Percentiles rank a stretch among this genome's conserved stretches.
Conservation (phyloP, 2,329 filamentous ascomycete genomes). For the Lasiodiplodia sp. region DNA sequence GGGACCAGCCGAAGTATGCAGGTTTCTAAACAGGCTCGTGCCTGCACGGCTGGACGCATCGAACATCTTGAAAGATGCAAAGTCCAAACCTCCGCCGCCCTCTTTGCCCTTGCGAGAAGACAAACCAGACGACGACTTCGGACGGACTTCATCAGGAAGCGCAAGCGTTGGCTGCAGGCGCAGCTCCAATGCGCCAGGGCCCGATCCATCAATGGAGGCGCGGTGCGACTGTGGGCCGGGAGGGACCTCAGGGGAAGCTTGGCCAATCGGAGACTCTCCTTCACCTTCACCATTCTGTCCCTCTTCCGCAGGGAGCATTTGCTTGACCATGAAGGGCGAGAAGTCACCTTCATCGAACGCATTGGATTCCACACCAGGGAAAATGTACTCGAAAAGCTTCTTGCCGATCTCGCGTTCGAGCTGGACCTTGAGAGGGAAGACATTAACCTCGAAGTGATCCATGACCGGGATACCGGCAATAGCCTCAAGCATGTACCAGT, state of each 20-base stretch:
- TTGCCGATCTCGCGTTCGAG: constrained; percentile 92
- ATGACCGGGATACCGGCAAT: constrained; percentile 97
- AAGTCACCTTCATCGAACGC: constrained; percentile 61
- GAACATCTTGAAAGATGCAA: constrained; percentile 39
- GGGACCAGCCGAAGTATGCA: constrained; percentile 41
- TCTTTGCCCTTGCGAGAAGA: constrained; percentile 14
- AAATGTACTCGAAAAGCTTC: constrained; percentile 95
- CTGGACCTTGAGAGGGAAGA: constrained; percentile 93
- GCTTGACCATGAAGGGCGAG: constrained; percentile 67
- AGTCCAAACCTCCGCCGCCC: constrained; percentile 1
- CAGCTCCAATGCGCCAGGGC: constrained; percentile 78
- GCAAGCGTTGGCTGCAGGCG: constrained; percentile 83
- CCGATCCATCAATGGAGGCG: constrained; percentile 51
- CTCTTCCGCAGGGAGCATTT: constrained; percentile 56
- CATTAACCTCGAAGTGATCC: constrained; percentile 93
- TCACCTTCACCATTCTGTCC: constrained; percentile 56
- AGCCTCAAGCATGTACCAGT: constrained; percentile 98
- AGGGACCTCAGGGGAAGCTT: constrained; percentile 18
- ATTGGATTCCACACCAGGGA: constrained; percentile 76
- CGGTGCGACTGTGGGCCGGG: constrained; percentile 26
- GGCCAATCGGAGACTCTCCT: constrained; percentile 19
- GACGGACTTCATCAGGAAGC: constrained; percentile 52
- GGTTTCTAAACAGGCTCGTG: constrained; percentile 41
- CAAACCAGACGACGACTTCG: constrained; percentile 35
- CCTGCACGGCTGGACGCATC: constrained; percentile 39